A percentile compares a stretch with the other conserved stretches of the same genome.
phyloP scores from a whole-genome alignment of 169 alveolate species.

The Fabrea salina region DNA sequence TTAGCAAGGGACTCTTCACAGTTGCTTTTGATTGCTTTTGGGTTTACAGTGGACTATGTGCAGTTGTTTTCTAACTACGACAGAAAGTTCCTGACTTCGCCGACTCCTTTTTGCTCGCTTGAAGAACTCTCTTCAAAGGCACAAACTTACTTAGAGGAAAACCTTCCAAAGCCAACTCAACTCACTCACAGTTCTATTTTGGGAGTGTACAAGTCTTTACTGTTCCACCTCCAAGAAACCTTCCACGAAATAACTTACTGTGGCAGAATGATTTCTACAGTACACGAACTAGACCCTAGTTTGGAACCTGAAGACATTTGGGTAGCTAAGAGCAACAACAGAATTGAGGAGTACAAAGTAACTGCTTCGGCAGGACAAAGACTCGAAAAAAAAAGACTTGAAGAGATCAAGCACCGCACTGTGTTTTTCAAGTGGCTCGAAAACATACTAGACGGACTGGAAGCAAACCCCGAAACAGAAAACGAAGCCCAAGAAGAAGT shows the following conservation, averaged over 20 bases:
- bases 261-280: background rate
- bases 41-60: background rate
- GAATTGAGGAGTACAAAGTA: background rate
- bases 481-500: background rate
- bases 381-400: background rate
- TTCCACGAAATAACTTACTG: background rate
- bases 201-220: background rate
- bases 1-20: background rate
- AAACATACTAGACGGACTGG: background rate
- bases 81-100: background rate
- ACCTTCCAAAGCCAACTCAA: background rate
- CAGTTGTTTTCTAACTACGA: background rate
- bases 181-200: background rate
- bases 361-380: background rate
- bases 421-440: conserved; percentile 15
- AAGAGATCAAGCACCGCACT: background rate
- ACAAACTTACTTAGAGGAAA: background rate
- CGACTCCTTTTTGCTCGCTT: background rate
- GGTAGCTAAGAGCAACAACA: background rate
- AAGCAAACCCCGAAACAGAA: background rate
- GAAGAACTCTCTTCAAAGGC: conserved; percentile 4
- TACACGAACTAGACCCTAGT: conserved; percentile 9
- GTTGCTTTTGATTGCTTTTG: background rate
- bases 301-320: conserved; percentile 27
- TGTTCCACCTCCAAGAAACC: background rate